phyloP scores from a whole-genome alignment of 108 stramenopile species.

The Cyclotella choctawhatcheeana region DNA sequence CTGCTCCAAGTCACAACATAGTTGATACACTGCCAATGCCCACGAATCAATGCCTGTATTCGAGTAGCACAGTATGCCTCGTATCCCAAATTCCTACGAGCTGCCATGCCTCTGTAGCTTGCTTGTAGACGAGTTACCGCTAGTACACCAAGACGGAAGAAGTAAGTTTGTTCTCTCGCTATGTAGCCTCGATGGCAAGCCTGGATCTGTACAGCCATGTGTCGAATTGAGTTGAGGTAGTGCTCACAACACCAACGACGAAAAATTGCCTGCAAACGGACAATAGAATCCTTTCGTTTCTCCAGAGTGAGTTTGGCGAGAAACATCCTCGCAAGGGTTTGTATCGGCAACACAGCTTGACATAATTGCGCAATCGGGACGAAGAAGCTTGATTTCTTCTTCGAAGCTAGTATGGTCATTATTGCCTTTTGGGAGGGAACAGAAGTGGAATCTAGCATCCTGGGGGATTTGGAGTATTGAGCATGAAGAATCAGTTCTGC shows the following conservation, averaged over 20 bases:
- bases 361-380: conserved; percentile 15
- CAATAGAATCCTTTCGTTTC: conserved; percentile 9
- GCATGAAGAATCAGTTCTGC: not conserved
- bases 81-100: conserved; percentile 43
- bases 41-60: conserved; percentile 65
- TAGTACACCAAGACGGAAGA: conserved; percentile 20
- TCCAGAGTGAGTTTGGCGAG: conserved; percentile 13
- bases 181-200: conserved; percentile 28
- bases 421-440: conserved; percentile 3
- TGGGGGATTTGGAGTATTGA: not conserved
- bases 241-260: conserved; percentile 5
- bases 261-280: conserved; percentile 12
- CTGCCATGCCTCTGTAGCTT: conserved; percentile 52
- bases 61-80: conserved; percentile 44
- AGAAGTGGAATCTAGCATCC: too few species aligned
- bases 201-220: conserved; percentile 45
- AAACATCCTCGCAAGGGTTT: conserved; percentile 7
- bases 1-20: conserved; percentile 53
- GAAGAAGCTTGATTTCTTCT: conserved; percentile 7
- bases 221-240: not conserved
- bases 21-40: conserved; percentile 38
- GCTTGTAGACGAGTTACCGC: conserved; percentile 55
- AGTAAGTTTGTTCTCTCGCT: conserved; percentile 25
- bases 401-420: not conserved
- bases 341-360: conserved; percentile 6